phyloP scores from a whole-genome alignment of 805 yeast genomes.

The Candida khao-thaluensis region DNA sequence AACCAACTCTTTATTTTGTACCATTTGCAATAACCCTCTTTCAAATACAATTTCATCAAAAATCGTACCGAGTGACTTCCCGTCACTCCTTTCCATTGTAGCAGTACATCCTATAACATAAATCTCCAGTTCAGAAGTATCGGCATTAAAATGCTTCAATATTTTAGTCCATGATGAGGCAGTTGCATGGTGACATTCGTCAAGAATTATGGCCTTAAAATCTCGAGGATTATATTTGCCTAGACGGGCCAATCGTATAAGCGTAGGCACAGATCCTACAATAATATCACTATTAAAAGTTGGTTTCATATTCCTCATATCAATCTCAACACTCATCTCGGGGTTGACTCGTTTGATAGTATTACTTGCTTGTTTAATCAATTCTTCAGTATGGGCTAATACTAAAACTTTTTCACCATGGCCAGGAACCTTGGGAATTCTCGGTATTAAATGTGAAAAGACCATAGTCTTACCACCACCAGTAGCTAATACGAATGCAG shows the following conservation, averaged over 20 bases:
- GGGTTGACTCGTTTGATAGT: conserved; percentile 53
- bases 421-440: conserved; percentile 30
- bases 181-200: conserved; percentile 92
- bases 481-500: conserved; percentile 86
- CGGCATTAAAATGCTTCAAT: conserved; percentile 57
- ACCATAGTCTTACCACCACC: conserved; percentile 95
- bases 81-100: conserved; percentile 78
- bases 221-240: conserved; percentile 52
- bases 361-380: conserved; percentile 65
- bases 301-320: conserved; percentile 59
- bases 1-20: conserved; percentile 64
- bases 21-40: conserved; percentile 62
- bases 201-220: conserved; percentile 75
- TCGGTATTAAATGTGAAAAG: conserved; percentile 56
- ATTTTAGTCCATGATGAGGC: conserved; percentile 64
- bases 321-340: conserved; percentile 53
- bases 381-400: conserved; percentile 78
- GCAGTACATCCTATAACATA: conserved; percentile 86
- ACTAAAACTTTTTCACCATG: conserved; percentile 49
- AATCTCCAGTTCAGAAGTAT: conserved; percentile 38
- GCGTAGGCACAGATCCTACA: conserved; percentile 74
- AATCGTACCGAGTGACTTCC: conserved; percentile 51
- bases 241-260: conserved; percentile 48
- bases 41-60: conserved; percentile 78
- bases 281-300: conserved; percentile 56